Evolutionary conservation across 768 basidiomycete genomes (phyloP).

Genomic region (Solioccasus polychromus): DNA sequence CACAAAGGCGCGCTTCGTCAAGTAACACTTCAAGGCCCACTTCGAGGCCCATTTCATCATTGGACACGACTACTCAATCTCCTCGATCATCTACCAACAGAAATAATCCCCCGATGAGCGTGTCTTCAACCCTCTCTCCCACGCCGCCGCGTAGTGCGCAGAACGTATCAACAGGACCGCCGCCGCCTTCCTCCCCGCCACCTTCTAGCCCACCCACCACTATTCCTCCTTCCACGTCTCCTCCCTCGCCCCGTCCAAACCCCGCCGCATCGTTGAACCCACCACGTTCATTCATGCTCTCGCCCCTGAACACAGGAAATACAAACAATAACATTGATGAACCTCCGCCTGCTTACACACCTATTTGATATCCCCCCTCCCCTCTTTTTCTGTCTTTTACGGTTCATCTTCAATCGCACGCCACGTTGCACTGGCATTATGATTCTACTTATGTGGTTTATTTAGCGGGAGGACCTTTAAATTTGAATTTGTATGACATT

Average conservation of each 20-base stretch:
- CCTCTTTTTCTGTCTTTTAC: background rate
- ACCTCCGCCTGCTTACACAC: conserved; percentile 29
- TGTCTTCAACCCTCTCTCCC: background rate
- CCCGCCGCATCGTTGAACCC: background rate
- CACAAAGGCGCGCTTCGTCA: conserved; percentile 1
- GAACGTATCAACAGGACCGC: too few relatives aligned
- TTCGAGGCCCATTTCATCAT: conserved; percentile 2
- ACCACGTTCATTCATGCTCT: conserved; percentile 2
- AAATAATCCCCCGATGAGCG: background rate
- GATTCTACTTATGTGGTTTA: background rate
- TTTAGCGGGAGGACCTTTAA: background rate
- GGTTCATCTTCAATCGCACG: background rate
- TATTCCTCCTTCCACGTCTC: background rate
- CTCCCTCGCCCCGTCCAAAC: background rate
- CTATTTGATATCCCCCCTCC: conserved; percentile 3
- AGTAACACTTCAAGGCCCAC: background rate
- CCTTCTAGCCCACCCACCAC: background rate
- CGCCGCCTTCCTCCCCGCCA: background rate
- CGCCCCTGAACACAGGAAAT: conserved; percentile 13
- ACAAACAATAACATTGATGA: conserved; percentile 8
- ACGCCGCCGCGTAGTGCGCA: background rate
- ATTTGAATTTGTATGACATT: conserved; percentile 1
- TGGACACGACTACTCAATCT: background rate
- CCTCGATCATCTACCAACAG: conserved; percentile 1
- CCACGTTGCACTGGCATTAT: background rate